phyloP scores from a whole-genome alignment of 1,139 yeast species.

The Candida tunisiensis region DNA sequence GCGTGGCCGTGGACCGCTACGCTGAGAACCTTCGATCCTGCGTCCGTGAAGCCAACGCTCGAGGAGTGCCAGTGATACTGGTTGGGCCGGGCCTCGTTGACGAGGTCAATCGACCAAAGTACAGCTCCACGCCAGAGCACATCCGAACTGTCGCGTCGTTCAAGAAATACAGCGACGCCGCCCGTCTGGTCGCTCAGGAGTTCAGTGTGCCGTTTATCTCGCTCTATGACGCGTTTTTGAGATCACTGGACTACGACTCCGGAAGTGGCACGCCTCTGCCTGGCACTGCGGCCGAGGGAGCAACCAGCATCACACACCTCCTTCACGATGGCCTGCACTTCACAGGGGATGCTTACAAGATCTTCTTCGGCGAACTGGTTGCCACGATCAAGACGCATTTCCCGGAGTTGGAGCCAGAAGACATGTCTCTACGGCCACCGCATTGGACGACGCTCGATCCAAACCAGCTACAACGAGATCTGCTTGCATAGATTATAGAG shows the following conservation, averaged over 20 bases:
- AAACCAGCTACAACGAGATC: too few relatives aligned
- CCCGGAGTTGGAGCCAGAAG: neutral
- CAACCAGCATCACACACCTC: neutral
- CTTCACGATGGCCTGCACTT: constrained; percentile 1
- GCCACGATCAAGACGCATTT: neutral
- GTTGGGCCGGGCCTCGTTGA: constrained; percentile 45
- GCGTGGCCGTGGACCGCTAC: constrained; percentile 34
- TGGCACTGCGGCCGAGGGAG: neutral
- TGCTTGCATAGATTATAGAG: too few relatives aligned
- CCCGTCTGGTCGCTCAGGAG: constrained; percentile 28
- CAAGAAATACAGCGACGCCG: constrained; percentile 32
- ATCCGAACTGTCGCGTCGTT: too few relatives aligned
- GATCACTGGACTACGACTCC: neutral
- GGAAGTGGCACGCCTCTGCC: neutral
- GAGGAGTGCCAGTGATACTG: constrained; percentile 31
- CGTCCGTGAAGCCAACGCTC: constrained; percentile 21
- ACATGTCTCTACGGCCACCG: neutral
- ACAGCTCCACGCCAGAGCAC: constrained; percentile 23
- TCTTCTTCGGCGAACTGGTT: neutral
- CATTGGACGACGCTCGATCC: neutral
- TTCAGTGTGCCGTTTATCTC: constrained; percentile 35
- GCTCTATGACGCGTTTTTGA: constrained; percentile 29
- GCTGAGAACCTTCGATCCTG: constrained; percentile 28
- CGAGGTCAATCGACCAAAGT: constrained; percentile 15
- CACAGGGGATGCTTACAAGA: neutral